Evolutionary conservation across 163 green algal species (phyloP), one percentile per base, ranked within the genome.

Genomic region (Chloromonas sp.): DNA sequence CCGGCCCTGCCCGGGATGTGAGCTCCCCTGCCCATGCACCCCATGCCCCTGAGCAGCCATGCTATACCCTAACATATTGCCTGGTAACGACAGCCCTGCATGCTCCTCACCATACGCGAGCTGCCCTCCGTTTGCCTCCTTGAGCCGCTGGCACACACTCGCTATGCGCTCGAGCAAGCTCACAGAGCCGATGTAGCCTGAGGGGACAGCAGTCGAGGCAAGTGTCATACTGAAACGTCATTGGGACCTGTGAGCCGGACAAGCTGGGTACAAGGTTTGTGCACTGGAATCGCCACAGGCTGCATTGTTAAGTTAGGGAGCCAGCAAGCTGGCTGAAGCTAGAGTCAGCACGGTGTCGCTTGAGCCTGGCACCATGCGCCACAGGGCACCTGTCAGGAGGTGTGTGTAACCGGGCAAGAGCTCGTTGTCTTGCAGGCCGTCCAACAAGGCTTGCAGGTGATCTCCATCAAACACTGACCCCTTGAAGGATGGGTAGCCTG

Each of bases 131-230:
- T 98, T 96, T 60, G 86, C 82, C 1, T 84, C 15, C 8, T 91
- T 88, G 2, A 98, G 86, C 78, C 87, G 89, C 36, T 84, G 81
- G 14, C 95, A 91, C 15, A 97, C 88, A 0, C 88, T 70, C 3
- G 92, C 90, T 3, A 98, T 89, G 2, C 89, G 91, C 58, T 96
- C 78, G 57, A 98, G 88, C 14, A 98, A 88, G 0, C 92, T 95
- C 3, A 93, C 84, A 0, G 91, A 95, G 36, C 93, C 95, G 59
- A 98, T 98, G 88, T 98, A 98, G 15, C 96, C 78, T 82, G 78
- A 59, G 76, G 36, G 13, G 13, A 80, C 14, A 58, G 74, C 57
- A 14, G 74, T 80, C 57, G 14, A 11, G 5, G 5, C 11, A 5
- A 74, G 66, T 74, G 66, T 11, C 66, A 74, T 74, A 36, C 36